These are phyloP conservation scores for Zygnema cylindricum DNA, from an alignment of 139 green algal species.

Conservation along the genomic window DNA sequence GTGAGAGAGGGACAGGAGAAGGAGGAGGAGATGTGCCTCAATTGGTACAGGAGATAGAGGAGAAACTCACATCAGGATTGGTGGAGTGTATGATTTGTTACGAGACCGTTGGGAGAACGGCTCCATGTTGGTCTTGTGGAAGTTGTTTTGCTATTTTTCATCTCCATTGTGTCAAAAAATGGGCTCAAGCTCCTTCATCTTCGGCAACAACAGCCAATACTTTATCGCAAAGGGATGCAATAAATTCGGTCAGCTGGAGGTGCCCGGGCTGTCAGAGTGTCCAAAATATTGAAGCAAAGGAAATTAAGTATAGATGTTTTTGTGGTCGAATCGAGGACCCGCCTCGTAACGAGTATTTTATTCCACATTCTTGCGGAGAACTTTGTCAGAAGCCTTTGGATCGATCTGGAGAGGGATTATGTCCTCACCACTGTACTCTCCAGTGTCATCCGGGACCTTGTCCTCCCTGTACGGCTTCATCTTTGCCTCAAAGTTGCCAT, in stretches of 20 bases:
- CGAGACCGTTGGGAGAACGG: constrained; percentile 25
- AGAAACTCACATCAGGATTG: constrained; percentile 34
- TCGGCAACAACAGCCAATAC: not conserved
- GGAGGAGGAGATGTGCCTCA: constrained; percentile 7
- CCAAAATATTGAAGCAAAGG: not conserved
- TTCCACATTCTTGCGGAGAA: constrained; percentile 60
- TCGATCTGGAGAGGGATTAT: not conserved
- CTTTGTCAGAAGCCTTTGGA: constrained; percentile 40
- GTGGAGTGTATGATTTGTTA: constrained; percentile 60
- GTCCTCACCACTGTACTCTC: constrained; percentile 54
- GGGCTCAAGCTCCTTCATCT: constrained; percentile 30
- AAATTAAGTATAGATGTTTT: constrained; percentile 54
- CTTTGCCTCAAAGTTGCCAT: constrained; percentile 36
- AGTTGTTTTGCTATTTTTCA: constrained; percentile 59
- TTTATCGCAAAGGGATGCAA: not conserved
- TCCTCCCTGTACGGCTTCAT: constrained; percentile 49
- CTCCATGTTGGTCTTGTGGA: constrained; percentile 47
- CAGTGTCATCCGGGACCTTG: constrained; percentile 58
- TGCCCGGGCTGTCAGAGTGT: constrained; percentile 47
- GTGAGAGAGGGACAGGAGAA: not conserved
- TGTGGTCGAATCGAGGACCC: constrained; percentile 30
- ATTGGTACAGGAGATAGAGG: constrained; percentile 55
- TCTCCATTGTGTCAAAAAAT: constrained; percentile 50
- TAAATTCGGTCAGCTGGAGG: constrained; percentile 30
- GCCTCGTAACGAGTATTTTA: constrained; percentile 45